phyloP scores from a whole-genome alignment of 2,329 filamentous ascomycete genomes.

The Colletotrichum lentis region DNA sequence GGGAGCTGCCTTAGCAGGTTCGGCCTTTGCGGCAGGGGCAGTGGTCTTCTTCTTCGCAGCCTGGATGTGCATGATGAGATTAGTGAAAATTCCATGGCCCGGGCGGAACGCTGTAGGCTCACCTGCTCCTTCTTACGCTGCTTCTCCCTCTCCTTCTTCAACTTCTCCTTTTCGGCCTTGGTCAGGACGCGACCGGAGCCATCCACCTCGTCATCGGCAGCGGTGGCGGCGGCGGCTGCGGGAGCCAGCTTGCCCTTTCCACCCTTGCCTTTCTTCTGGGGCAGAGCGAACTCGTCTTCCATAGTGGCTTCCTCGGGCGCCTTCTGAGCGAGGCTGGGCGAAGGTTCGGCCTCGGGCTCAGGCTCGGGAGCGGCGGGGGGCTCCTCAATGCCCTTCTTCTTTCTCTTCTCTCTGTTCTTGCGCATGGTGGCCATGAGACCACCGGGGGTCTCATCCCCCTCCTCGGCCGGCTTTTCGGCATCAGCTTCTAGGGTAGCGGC shows the following conservation, averaged over 20 bases:
- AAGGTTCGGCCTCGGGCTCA: constrained; percentile 54
- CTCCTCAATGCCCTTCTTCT: constrained; percentile 82
- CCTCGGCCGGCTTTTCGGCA: constrained; percentile 59
- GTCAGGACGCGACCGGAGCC: constrained; percentile 77
- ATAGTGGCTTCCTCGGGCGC: constrained; percentile 81
- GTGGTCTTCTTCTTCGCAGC: constrained; percentile 81
- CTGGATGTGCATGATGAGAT: constrained; percentile 49
- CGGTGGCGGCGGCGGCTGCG: constrained; percentile 54
- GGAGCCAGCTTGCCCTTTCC: constrained; percentile 56
- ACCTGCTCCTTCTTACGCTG: constrained; percentile 98
- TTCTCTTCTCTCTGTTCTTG: constrained; percentile 85
- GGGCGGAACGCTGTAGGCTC: constrained; percentile 17
- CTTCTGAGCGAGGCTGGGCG: constrained; percentile 67
- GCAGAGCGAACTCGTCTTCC: constrained; percentile 85
- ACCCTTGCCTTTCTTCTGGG: constrained; percentile 77
- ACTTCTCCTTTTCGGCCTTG: constrained; percentile 98
- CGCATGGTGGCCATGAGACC: constrained; percentile 82
- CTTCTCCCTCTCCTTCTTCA: constrained; percentile 99
- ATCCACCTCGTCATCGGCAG: constrained; percentile 59
- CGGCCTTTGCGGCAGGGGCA: constrained; percentile 51
- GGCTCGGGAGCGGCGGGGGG: constrained; percentile 69
- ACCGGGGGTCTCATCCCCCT: constrained; percentile 64
- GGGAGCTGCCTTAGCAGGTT: constrained; percentile 60
- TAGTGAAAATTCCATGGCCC: background rate
- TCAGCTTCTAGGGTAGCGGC: constrained; percentile 60